Evolutionary conservation across 2,329 filamentous ascomycete species (phyloP), one percentile per base, ranked within the genome.

Genomic region (Chalara sp.): DNA sequence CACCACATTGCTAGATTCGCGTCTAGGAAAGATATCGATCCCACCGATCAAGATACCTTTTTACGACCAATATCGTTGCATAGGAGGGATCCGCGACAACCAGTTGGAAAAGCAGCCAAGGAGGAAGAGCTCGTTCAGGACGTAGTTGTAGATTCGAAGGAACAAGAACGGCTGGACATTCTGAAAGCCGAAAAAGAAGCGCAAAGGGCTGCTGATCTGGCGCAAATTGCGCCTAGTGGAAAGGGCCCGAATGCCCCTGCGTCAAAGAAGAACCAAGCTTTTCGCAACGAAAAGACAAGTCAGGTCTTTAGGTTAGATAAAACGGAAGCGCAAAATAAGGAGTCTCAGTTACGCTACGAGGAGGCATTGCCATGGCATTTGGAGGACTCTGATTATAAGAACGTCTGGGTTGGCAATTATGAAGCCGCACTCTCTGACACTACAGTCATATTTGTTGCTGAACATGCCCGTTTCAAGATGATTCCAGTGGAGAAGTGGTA

Each of bases 401-500:
- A 96, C 61, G 87, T 88, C 3, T 97, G 91, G 89, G 84, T 93
- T 33, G 93, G 91, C 43, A 87, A 84, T 51, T 96, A 97, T 61
- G 87, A 97, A 61, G 86, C 87, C 30, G 88, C 90, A 13, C 77
- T 97, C 37, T 96, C 92, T 0, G 85, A 92, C 61, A 84, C 88
- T 47, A 88, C 90, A 47, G 85, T 95, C 57, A 85, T 95, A 49
- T 79, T 92, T 39, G 78, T 89, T 42, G 85, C 89, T 33, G 79
- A 83, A 37, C 78, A 81, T 7, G 76, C 76, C 2, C 81, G 78
- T 46, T 93, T 95, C 65, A 83, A 84, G 52, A 87, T 97, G 82
- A 77, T 96, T 3, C 95, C 95, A 0, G 71, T 97, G 13, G 92
- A 99, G 69, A 96, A 96, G 64, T 96, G 88, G 84, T 99, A 99